Evolutionary conservation across 2,329 filamentous ascomycete species (phyloP).

Genomic region (Aspergillus caelatus): DNA sequence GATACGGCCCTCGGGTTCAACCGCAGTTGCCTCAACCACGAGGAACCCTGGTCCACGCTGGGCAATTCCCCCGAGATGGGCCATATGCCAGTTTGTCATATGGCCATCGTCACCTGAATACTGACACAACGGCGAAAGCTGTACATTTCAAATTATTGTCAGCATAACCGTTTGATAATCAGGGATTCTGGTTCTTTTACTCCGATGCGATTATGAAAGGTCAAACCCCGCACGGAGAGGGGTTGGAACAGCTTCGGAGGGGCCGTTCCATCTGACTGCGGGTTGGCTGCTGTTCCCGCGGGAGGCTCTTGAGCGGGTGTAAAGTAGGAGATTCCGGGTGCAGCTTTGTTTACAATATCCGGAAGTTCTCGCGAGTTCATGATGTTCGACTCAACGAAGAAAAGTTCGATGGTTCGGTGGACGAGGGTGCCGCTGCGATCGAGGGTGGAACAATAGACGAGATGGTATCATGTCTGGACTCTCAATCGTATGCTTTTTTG

Average conservation of each 20-base stretch:
- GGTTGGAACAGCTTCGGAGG: conserved; percentile 62
- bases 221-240: conserved; percentile 59
- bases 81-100: conserved; percentile 77
- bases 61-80: conserved; percentile 78
- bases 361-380: conserved; percentile 18
- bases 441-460: not conserved
- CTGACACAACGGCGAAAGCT: conserved; percentile 62
- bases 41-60: conserved; percentile 74
- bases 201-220: conserved; percentile 54
- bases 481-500: not conserved
- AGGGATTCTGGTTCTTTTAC: conserved; percentile 31
- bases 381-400: not conserved
- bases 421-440: not conserved
- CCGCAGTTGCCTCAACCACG: conserved; percentile 76
- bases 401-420: not conserved
- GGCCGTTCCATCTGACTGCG: conserved; percentile 44
- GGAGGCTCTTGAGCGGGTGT: conserved; percentile 41
- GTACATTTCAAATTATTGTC: not conserved
- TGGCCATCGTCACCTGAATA: conserved; percentile 72
- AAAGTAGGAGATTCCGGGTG: conserved; percentile 46
- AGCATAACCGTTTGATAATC: not conserved
- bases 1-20: conserved; percentile 77
- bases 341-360: conserved; percentile 39
- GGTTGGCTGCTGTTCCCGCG: conserved; percentile 42
- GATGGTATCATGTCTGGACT: not conserved